Conservation (phyloP, 371 early-diverging fungal species). For the Circinella umbellata region DNA sequence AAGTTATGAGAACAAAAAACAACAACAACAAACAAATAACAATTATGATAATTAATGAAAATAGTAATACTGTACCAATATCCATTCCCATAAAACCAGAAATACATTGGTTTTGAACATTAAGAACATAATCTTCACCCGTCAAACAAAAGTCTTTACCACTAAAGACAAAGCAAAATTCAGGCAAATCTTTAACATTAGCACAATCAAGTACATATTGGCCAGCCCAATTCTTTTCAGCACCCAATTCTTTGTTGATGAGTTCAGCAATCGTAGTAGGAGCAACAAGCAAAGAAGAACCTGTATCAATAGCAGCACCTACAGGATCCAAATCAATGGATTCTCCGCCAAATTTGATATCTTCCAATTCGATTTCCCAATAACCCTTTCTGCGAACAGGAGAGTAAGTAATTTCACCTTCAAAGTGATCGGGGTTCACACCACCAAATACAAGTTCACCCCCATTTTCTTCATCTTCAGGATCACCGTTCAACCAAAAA, state of each 20-base stretch:
- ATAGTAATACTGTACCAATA: too few relatives aligned
- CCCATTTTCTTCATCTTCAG: constrained; percentile 51
- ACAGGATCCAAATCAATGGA: constrained; percentile 55
- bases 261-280: constrained; percentile 76
- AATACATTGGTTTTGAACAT: constrained; percentile 84
- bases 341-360: constrained; percentile 73
- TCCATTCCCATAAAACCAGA: constrained; percentile 94
- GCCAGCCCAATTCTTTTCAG: constrained; percentile 85
- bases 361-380: constrained; percentile 90
- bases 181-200: constrained; percentile 70
- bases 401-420: constrained; percentile 77
- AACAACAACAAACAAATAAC: too few relatives aligned
- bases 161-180: constrained; percentile 74
- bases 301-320: constrained; percentile 83
- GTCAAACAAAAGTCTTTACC: constrained; percentile 61
- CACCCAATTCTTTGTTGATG: constrained; percentile 86
- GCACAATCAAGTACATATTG: constrained; percentile 84
- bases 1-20: too few relatives aligned
- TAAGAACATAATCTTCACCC: constrained; percentile 74
- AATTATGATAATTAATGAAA: too few relatives aligned
- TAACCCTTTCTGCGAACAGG: constrained; percentile 87
- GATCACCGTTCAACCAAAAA: constrained; percentile 75
- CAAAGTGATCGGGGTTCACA: constrained; percentile 69
- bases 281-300: constrained; percentile 80
- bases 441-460: constrained; percentile 92